Percentiles rank a stretch among this genome's conserved stretches.
Evolutionary conservation across 371 early-diverging fungal genomes (phyloP).

Genomic region (Mortierella sp.): DNA sequence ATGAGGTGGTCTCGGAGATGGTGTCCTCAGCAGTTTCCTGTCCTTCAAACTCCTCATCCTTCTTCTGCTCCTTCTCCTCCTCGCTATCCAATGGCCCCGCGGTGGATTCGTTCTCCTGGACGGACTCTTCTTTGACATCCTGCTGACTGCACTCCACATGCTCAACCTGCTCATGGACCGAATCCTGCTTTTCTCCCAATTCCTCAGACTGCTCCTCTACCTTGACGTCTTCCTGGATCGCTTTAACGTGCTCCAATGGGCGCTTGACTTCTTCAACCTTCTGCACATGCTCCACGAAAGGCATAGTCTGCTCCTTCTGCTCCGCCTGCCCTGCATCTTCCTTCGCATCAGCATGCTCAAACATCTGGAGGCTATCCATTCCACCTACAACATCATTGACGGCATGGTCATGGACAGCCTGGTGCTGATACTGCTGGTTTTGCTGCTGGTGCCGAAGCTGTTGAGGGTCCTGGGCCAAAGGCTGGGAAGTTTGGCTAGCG

Average conservation of each 20-base stretch:
- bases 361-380: neutral
- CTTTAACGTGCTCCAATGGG: neutral
- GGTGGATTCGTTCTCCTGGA: constrained; percentile 1
- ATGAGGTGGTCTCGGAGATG: constrained; percentile 14
- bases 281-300: constrained; percentile 25
- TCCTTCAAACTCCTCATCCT: neutral
- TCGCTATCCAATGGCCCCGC: constrained; percentile 14
- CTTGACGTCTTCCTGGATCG: neutral
- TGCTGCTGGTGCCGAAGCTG: constrained; percentile 42
- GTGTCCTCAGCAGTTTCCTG: constrained; percentile 21
- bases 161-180: neutral
- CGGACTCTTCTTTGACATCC: neutral
- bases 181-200: constrained; percentile 18
- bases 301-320: neutral
- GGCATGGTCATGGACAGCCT: neutral
- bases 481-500: neutral
- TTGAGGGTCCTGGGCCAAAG: constrained; percentile 23
- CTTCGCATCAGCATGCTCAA: neutral
- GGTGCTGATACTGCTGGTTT: constrained; percentile 40
- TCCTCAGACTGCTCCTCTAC: constrained; percentile 18
- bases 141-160: neutral
- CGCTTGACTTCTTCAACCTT: neutral
- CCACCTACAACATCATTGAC: neutral
- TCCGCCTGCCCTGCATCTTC: constrained; percentile 1
- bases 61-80: neutral